Conservation (phyloP, 2,329 filamentous ascomycete genomes). For the Scedosporium aurantiacum region DNA sequence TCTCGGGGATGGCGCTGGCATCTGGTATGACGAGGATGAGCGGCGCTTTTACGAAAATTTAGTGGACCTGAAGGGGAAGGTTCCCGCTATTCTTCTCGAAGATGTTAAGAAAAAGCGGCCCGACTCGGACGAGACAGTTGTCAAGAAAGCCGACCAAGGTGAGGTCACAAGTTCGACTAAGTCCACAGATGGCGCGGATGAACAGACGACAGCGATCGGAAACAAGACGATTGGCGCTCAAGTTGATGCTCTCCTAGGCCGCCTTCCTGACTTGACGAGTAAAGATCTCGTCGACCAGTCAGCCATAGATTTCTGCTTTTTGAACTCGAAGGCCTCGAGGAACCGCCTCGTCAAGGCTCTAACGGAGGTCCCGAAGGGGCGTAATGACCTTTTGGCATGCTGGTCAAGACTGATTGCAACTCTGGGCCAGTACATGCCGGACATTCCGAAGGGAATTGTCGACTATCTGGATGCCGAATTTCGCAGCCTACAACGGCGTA, state of each 20-base stretch:
- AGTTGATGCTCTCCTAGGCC: constrained; percentile 78
- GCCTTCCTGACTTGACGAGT: constrained; percentile 80
- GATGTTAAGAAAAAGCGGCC: constrained; percentile 89
- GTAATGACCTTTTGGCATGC: constrained; percentile 77
- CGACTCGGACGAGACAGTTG: constrained; percentile 70
- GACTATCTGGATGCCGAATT: constrained; percentile 94
- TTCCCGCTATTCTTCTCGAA: constrained; percentile 85
- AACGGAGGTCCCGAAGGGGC: constrained; percentile 88
- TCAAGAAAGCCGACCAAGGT: constrained; percentile 55
- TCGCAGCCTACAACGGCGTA: constrained; percentile 87
- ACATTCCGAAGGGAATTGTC: constrained; percentile 85
- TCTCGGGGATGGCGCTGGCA: constrained; percentile 80
- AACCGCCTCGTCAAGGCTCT: constrained; percentile 88
- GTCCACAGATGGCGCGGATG: constrained; percentile 49
- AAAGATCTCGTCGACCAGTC: constrained; percentile 88
- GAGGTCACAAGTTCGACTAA: constrained; percentile 42
- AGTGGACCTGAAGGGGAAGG: constrained; percentile 88
- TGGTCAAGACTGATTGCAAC: constrained; percentile 93
- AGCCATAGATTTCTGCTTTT: constrained; percentile 92
- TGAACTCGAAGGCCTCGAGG: constrained; percentile 95
- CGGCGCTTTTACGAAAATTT: constrained; percentile 96
- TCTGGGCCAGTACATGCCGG: constrained; percentile 83
- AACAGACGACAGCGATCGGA: constrained; percentile 84
- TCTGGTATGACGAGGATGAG: constrained; percentile 98
- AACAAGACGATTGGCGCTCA: constrained; percentile 98